Evolutionary conservation across 2,329 filamentous ascomycete species (phyloP), one percentile per base, ranked within the genome.

Genomic region (Neofusicoccum sp.): DNA sequence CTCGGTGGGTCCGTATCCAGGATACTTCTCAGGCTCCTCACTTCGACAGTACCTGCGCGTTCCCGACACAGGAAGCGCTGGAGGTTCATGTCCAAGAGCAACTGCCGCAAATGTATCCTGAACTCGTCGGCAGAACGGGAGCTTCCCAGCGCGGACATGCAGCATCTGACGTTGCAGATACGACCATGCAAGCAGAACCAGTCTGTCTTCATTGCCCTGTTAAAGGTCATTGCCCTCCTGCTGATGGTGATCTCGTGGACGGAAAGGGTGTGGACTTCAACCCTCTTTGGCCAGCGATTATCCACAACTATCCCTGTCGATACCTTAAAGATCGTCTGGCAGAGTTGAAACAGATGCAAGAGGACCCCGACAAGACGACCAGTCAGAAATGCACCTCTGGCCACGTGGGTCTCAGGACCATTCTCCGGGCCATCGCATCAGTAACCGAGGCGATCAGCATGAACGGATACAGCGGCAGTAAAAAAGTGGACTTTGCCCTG

Each of bases 361-460:
- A 9, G 14, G 4, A 12, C 14, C 1, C 20, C 12, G n/a, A 47
- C 1, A 2, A 3, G 3, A n/a, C 1, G 28, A 11, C 12, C 2
- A 2, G 7, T 16, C 5, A 6, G 11, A n/a, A 1, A 12, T 4
- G n/a, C n/a, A n/a, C n/a, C n/a, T n/a, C n/a, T n/a, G n/a, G n/a
- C n/a, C n/a, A n/a, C n/a, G n/a, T n/a, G n/a, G n/a, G n/a, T n/a
- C n/a, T n/a, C 7, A 11, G 11, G 1, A 3, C 40, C n/a, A 7
- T 43, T 1, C 4, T 49, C 2, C 28, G 45, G 14, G 45, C 45
- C 36, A 57, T 57, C 7, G 36, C 36, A 1, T 41, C 51, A 8
- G 38, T 57, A 3, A 57, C 51, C 7, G 51, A 57, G 26, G 51
- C 51, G 0, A 57, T 57, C 28, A 57, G 38, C 26, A 30, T 57